Base-by-base conservation (phyloP, 371 early-diverging fungal species). In the Apophysomyces ossiformis region DNA sequence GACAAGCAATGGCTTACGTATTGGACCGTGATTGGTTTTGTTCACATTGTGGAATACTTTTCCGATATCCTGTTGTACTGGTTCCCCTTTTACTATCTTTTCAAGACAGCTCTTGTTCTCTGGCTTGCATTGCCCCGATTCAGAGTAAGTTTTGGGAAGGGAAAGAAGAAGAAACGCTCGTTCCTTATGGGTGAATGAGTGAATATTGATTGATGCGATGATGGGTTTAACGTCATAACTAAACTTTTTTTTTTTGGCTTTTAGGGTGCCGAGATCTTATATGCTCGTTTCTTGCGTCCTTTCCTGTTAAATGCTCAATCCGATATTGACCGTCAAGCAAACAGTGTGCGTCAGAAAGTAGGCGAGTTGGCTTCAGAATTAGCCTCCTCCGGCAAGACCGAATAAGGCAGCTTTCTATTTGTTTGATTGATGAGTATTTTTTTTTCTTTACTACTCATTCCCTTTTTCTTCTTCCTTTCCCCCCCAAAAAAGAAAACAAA, bases 51-150 rank as follows among this genome's bases (percentile, higher is more conserved):
- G 64, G 96, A 96, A 84, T 95, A 91, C 83, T 96, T 96, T 75
- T 83, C 89, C 62, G 94, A 94, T 63, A 61, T 89, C 61, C 61
- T 96, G 13, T 79, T 93, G 60, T 91, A 90, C 83, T 96, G 96
- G 96, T 76, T 95, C 74, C 95, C 96, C 58, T 93, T 97, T 81
- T 98, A 96, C 85, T 96, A 92, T 78, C 74, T 90, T 65, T 84
- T 95, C 87, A 98, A 98, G 88, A 90, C 95, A 16, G 73, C 85
- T 12, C 79, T 95, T 64, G 79, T 96, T 69, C 75, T 96, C 58
- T 98, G 91, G 89, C 87, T 96, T 43, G 77, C 89, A 73, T 69
- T 92, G 63, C 96, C 96, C 66, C 85, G 87, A 68, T 90, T 90
- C 73, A 72, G 85, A 69, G 92, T 91, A 85, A 74, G 86, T 73